Conservation (phyloP, 164 flowering plant genomes). For the Vitis vinifera region ASM3070453v1 NC_081805.1:23141501-23142000, state of each 20-base stretch:
- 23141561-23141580: slow-evolving; percentile 37
- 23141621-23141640: slow-evolving; percentile 31
- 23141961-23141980: slow-evolving; percentile 17
- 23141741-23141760: slow-evolving; percentile 45
- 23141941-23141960: not conserved
- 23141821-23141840: slow-evolving; percentile 22
- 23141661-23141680: slow-evolving; percentile 33
- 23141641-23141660: slow-evolving; percentile 28
- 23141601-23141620: slow-evolving; percentile 50
- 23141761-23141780: slow-evolving; percentile 40
- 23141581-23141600: slow-evolving; percentile 67
- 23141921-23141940: slow-evolving; percentile 10
- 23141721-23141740: slow-evolving; percentile 51
- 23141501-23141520: slow-evolving; percentile 25
- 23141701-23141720: slow-evolving; percentile 27
- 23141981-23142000: too few relatives aligned
- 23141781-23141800: slow-evolving; percentile 26
- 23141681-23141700: slow-evolving; percentile 44
- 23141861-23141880: slow-evolving; percentile 15
- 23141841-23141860: slow-evolving; percentile 28
- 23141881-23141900: slow-evolving; percentile 23
- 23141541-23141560: slow-evolving; percentile 41
- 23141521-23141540: slow-evolving; percentile 29
- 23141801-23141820: slow-evolving; percentile 22
- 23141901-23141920: slow-evolving; percentile 16